phyloP scores from a whole-genome alignment of 495 filamentous ascomycete genomes.

The Pyronema omphalodes region DNA sequence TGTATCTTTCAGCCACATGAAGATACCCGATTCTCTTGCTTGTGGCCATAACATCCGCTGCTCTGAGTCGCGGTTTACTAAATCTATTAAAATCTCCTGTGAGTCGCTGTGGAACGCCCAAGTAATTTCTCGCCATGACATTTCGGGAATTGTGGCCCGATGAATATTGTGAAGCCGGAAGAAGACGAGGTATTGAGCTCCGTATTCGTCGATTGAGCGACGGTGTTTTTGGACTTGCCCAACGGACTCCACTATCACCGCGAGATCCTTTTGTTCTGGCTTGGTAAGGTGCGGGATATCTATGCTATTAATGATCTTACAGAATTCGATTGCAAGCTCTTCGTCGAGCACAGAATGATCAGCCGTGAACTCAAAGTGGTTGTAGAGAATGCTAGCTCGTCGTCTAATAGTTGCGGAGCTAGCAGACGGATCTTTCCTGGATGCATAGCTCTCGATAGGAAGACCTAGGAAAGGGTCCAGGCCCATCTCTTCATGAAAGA shows the following conservation, averaged over 20 bases:
- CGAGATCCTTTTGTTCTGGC: conserved; percentile 74
- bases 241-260: conserved; percentile 73
- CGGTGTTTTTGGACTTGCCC: conserved; percentile 76
- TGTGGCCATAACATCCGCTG: conserved; percentile 65
- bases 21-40: conserved; percentile 72
- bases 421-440: conserved; percentile 26
- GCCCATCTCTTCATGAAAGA: conserved; percentile 61
- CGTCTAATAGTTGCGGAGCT: too few relatives aligned
- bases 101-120: conserved; percentile 87
- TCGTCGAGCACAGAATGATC: conserved; percentile 43
- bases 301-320: conserved; percentile 55
- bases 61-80: conserved; percentile 65
- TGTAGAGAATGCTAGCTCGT: too few relatives aligned
- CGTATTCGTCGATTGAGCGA: conserved; percentile 83
- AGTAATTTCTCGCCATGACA: conserved; percentile 84
- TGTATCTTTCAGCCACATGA: conserved; percentile 79
- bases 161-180: conserved; percentile 69
- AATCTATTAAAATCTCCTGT: conserved; percentile 81
- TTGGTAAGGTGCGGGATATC: conserved; percentile 69
- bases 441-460: conserved; percentile 43
- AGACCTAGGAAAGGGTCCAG: conserved; percentile 68
- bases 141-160: conserved; percentile 37
- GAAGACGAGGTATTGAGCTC: conserved; percentile 74
- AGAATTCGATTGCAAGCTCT: conserved; percentile 48
- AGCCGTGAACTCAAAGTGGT: not conserved